A percentile compares a stretch with the other conserved stretches of the same genome.
Conservation (phyloP, 139 green algal species). For the Pseudopediastrum boryanum region DNA sequence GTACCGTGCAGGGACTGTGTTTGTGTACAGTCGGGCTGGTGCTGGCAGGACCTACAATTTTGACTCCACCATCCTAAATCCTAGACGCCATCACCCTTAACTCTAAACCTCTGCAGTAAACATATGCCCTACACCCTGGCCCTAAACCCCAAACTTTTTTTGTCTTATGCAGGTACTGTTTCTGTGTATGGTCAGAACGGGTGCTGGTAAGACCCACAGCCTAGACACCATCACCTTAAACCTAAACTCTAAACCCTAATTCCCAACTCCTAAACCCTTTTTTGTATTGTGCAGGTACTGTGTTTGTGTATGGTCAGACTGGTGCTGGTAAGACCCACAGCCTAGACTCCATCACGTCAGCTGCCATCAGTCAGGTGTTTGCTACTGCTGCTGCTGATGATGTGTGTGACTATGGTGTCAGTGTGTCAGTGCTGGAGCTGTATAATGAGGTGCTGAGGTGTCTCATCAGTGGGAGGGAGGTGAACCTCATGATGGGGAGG, state of each 20-base stretch:
- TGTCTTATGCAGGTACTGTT: conserved; percentile 23
- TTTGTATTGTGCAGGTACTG: conserved; percentile 27
- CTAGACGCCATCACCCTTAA: too few relatives aligned
- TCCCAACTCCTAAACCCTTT: too few relatives aligned
- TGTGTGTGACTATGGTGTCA: neutral
- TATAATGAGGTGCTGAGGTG: conserved; percentile 37
- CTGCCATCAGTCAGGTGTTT: conserved; percentile 12
- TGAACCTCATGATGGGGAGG: conserved; percentile 14
- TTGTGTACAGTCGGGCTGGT: too few relatives aligned
- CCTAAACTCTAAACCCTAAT: too few relatives aligned
- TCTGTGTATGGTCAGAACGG: conserved; percentile 36
- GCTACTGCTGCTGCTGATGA: neutral
- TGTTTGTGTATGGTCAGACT: conserved; percentile 35
- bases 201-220: conserved; percentile 30
- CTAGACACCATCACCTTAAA: too few relatives aligned
- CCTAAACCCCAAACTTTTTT: too few relatives aligned
- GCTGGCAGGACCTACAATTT: conserved; percentile 27
- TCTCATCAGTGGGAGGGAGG: conserved; percentile 24
- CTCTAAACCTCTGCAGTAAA: too few relatives aligned
- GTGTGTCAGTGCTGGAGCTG: conserved; percentile 28
- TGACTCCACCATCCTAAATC: conserved; percentile 27
- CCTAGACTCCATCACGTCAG: conserved; percentile 10
- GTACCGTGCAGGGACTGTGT: too few relatives aligned
- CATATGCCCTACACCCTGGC: too few relatives aligned
- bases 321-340: conserved; percentile 31